Evolutionary conservation across 345 rosid genomes (phyloP), one percentile per base, ranked within the genome.

Genomic region (Noccaea caerulescens): DNA sequence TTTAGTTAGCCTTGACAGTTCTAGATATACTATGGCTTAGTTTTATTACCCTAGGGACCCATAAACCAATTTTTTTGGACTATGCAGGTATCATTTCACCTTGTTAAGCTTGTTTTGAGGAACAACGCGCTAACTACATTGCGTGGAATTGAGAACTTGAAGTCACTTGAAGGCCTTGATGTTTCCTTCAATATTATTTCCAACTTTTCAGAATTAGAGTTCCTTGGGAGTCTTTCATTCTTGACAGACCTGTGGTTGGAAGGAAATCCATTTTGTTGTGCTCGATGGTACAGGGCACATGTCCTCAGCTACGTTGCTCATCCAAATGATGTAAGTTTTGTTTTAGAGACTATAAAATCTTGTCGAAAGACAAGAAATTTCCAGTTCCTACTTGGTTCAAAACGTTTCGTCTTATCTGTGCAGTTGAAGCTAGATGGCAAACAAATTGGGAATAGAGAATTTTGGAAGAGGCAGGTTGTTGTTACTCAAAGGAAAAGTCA

Each of bases 131-230:
- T 95, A 64, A 82, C 97, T 65, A 76, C 97, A 14, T 86, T 95
- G 77, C 86, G 66, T 76, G 99, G 97, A 77, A 86, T 95, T 79
- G 98, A 88, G 86, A 92, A 90, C 78, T 82, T 88, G 92, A 90
- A 91, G 88, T 87, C 93, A 37, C 97, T 90, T 59, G 99, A 90
- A 83, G 97, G 84, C 76, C 94, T 95, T 83, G 99, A 95, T 80
- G 79, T 90, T 79, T 95, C 96, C 83, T 92, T 82, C 87, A 95
- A 95, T 80, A 77, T 89, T 59, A 81, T 95, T 81, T 90, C 98
- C 81, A 85, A 80, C 77, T 88, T 92, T 80, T 81, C 87, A 76
- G 99, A 89, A 83, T 65, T 95, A 76, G 98, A 95, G 82, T 78
- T 84, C 79, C 87, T 95, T 72, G 73, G 80, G 3, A 74, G 81